A percentile compares a stretch with the other conserved stretches of the same genome.
phyloP scores from a whole-genome alignment of 2,329 filamentous ascomycete genomes.

The Aciculosporium take region DNA sequence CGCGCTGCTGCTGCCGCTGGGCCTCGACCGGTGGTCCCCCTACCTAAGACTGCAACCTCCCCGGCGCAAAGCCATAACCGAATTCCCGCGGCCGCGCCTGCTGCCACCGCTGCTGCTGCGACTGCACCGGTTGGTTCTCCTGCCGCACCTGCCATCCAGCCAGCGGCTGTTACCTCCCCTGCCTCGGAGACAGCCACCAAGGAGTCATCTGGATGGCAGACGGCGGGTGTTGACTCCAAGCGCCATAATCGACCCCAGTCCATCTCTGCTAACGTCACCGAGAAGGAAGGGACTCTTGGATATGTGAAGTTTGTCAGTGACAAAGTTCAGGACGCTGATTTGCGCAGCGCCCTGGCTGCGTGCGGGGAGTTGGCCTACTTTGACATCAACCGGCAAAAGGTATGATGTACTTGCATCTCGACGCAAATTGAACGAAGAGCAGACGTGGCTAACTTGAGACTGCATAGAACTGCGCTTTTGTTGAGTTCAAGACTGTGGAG shows the following conservation, averaged over 20 bases:
- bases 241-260: slow-evolving; percentile 64
- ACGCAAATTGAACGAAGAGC: not conserved
- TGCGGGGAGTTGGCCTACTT: slow-evolving; percentile 61
- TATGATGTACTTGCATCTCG: slow-evolving; percentile 25
- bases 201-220: slow-evolving; percentile 61
- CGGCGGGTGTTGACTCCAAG: slow-evolving; percentile 70
- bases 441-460: not conserved
- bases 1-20: slow-evolving; percentile 46
- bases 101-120: slow-evolving; percentile 27
- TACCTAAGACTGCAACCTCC: slow-evolving; percentile 43
- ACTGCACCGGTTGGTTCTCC: slow-evolving; percentile 21
- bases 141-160: slow-evolving; percentile 19
- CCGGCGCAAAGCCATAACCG: slow-evolving; percentile 34
- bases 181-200: slow-evolving; percentile 29
- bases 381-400: slow-evolving; percentile 73
- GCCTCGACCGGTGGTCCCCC: slow-evolving; percentile 36
- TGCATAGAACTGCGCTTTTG: slow-evolving; percentile 81
- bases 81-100: slow-evolving; percentile 26
- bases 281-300: slow-evolving; percentile 65
- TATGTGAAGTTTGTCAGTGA: slow-evolving; percentile 96
- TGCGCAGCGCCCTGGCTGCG: slow-evolving; percentile 55
- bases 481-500: slow-evolving; percentile 72
- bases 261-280: slow-evolving; percentile 40
- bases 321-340: slow-evolving; percentile 61
- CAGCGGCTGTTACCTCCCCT: slow-evolving; percentile 23